Evolutionary conservation across 176 grass and related monocot species (phyloP), one percentile per base, ranked within the genome.

Genomic region (Alopecurus myosuroides): DNA sequence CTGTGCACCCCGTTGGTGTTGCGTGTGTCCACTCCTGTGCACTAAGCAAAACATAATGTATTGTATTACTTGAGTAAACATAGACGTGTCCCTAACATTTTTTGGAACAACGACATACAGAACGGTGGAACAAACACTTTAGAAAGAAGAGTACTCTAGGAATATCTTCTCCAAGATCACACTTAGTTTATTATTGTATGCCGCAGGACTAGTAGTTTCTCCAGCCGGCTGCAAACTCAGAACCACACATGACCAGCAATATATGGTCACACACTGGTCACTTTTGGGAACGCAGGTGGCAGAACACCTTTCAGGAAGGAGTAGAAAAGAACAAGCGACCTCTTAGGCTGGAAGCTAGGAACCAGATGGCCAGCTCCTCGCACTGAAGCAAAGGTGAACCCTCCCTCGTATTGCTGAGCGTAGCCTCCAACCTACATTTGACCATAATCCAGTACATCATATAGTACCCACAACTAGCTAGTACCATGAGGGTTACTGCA

Each of bases 301-400:
- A 88, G 79, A 52, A 69, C 53, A 36, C 86, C 79, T 76, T 77
- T 23, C 4, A 82, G 28, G 61, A 77, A 88, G 7, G 60, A 82
- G 50, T 72, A 68, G 74, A 88, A 76, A 4, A 92, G 72, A 31
- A 85, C 74, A 44, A 87, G 45, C 33, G 88, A 82, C 85, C 91
- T 84, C 70, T 77, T 60, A 5, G 91, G 91, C 74, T 92, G 84
- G 61, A 77, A 81, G 26, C 69, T 89, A 22, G 91, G 91, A 20
- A 90, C 88, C 61, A 85, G 31, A 46, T 93, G 91, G 10, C 91
- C 91, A 62, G 91, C 84, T 53, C 79, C 90, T 31, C 81, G 81
- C 15, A 85, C 80, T 1, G 87, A 77, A 2, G 87, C 76, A 0
- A 90, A 18, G 1, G 88, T 87, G 19, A 90, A 90, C 6, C 84